Conservation (phyloP, 441 rosid species). For the Sinapis alba region DNA sequence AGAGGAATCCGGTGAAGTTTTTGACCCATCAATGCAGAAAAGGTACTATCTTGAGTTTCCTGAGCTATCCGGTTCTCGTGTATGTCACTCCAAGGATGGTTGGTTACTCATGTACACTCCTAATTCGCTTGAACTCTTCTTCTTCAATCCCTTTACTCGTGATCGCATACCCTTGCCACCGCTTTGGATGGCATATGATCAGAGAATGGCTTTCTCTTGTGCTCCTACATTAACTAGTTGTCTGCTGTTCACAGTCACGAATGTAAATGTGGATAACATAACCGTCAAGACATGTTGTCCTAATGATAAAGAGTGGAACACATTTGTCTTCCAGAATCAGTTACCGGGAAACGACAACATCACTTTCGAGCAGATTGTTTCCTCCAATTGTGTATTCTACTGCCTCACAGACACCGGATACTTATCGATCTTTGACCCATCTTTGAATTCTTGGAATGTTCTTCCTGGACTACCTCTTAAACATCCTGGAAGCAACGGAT, state of each 20-base stretch:
- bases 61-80: slow-evolving; percentile 60
- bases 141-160: slow-evolving; percentile 70
- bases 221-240: slow-evolving; percentile 31
- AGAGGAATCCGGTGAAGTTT: slow-evolving; percentile 52
- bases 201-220: slow-evolving; percentile 33
- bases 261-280: neutral
- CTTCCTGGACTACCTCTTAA: neutral
- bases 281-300: slow-evolving; percentile 20
- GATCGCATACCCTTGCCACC: slow-evolving; percentile 53
- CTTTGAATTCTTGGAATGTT: slow-evolving; percentile 6
- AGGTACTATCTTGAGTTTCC: slow-evolving; percentile 57
- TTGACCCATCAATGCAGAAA: slow-evolving; percentile 62
- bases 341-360: no score
- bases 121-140: slow-evolving; percentile 51
- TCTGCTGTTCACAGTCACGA: slow-evolving; percentile 5
- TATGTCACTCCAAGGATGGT: slow-evolving; percentile 68
- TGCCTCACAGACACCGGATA: slow-evolving; percentile 12
- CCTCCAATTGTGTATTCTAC: slow-evolving; percentile 28
- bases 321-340: neutral
- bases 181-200: slow-evolving; percentile 10
- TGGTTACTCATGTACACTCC: slow-evolving; percentile 72
- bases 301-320: slow-evolving; percentile 26
- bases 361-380: slow-evolving; percentile 28
- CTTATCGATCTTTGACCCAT: slow-evolving; percentile 4
- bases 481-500: slow-evolving; percentile 2